These are phyloP conservation scores for Hypoxylon lenormandii DNA, from an alignment of 495 filamentous ascomycete species.

Conservation along the genomic window DNA sequence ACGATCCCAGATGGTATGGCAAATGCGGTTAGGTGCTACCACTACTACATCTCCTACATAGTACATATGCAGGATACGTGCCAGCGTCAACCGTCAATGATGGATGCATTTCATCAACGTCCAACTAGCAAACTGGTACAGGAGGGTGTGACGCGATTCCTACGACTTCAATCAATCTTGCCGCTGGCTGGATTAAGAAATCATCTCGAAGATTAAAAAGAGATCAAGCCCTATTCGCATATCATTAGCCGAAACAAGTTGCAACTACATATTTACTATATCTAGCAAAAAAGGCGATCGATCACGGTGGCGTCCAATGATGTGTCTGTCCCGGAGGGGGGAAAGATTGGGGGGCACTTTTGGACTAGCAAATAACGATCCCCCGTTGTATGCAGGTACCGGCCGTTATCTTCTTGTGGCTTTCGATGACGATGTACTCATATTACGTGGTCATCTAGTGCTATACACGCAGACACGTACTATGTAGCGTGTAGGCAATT, in stretches of 20 bases:
- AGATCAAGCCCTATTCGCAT: not conserved
- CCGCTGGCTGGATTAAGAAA: not conserved
- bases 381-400: slow-evolving; percentile 50
- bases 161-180: slow-evolving; percentile 11
- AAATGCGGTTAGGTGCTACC: slow-evolving; percentile 14
- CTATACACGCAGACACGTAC: slow-evolving; percentile 18
- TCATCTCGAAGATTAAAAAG: not conserved
- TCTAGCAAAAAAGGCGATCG: slow-evolving; percentile 1
- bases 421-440: slow-evolving; percentile 41
- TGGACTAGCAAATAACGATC: slow-evolving; percentile 28
- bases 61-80: slow-evolving; percentile 38
- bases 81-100: slow-evolving; percentile 20
- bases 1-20: not conserved
- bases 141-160: slow-evolving; percentile 26
- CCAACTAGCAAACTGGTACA: too few species aligned
- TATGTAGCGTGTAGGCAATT: slow-evolving; percentile 15
- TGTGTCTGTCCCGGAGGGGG: not conserved
- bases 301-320: slow-evolving; percentile 37
- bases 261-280: not conserved
- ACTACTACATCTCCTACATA: not conserved
- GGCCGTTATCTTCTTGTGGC: slow-evolving; percentile 39
- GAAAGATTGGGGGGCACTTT: not conserved
- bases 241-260: not conserved
- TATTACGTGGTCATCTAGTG: slow-evolving; percentile 31
- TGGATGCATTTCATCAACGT: slow-evolving; percentile 21